phyloP scores from a whole-genome alignment of 345 rosid species.

The Eucalyptus virginea region DNA sequence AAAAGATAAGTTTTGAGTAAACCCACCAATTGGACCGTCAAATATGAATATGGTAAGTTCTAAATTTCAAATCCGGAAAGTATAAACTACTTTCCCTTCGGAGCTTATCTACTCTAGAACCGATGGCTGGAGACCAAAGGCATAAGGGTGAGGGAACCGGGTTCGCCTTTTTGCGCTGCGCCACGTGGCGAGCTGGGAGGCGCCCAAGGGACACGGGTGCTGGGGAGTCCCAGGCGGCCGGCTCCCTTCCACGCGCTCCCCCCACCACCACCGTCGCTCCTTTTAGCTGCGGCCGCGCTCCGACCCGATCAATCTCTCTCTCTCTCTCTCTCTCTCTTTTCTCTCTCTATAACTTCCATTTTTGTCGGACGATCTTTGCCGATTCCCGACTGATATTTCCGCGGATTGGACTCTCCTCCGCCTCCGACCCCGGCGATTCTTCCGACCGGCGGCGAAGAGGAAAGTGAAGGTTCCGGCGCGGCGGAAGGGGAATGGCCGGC shows the following conservation, averaged over 20 bases:
- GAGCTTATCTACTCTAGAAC: not conserved
- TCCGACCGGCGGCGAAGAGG: not conserved
- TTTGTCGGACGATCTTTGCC: not conserved
- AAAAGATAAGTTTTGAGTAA: no score
- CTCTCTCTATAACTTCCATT: not conserved
- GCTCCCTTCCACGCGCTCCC: not conserved
- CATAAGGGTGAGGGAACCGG: not conserved
- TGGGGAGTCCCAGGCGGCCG: not conserved
- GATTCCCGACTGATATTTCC: not conserved
- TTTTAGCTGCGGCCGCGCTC: not conserved
- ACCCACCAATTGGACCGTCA: no score
- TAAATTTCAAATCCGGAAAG: fast-evolving
- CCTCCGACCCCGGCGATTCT: not conserved
- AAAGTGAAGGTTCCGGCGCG: not conserved
- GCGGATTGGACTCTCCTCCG: not conserved
- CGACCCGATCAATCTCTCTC: not conserved
- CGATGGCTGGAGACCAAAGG: not conserved
- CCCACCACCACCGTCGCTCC: not conserved
- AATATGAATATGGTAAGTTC: fast-evolving
- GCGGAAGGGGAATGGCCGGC: not conserved
- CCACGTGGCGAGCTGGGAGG: not conserved
- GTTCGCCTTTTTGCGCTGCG: not conserved
- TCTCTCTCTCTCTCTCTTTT: not conserved
- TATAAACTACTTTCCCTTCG: no score
- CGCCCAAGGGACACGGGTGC: not conserved